Evolutionary conservation across 2,329 filamentous ascomycete genomes (phyloP).

Genomic region (Hypoxylon sp.): DNA sequence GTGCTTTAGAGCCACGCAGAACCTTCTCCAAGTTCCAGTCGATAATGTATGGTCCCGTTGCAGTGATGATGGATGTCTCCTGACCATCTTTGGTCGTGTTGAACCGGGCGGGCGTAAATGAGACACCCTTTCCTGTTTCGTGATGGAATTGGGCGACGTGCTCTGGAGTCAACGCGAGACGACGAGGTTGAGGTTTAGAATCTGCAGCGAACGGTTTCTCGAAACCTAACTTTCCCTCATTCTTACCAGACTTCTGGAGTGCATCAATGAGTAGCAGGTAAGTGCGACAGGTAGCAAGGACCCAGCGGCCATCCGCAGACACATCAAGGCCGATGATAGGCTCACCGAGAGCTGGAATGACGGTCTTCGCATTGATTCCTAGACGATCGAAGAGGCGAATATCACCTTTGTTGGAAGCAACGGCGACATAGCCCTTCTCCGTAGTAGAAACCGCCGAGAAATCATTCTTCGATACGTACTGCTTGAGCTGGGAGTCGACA

Average conservation of each 20-base stretch:
- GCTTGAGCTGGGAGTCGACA: conserved; percentile 92
- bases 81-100: conserved; percentile 85
- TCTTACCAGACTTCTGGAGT: conserved; percentile 92
- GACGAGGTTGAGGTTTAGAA: conserved; percentile 91
- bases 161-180: conserved; percentile 87
- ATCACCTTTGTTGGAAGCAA: conserved; percentile 97
- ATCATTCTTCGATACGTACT: conserved; percentile 96
- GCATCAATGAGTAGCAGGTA: conserved; percentile 96
- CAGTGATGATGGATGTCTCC: conserved; percentile 96
- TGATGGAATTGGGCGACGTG: conserved; percentile 98
- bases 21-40: conserved; percentile 97
- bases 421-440: conserved; percentile 95
- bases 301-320: conserved; percentile 95
- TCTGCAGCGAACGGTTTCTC: conserved; percentile 94
- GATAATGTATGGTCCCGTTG: conserved; percentile 95
- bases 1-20: conserved; percentile 82
- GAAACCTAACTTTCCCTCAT: conserved; percentile 97
- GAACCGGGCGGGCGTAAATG: conserved; percentile 93
- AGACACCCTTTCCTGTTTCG: conserved; percentile 88
- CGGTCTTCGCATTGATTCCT: conserved; percentile 97
- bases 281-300: conserved; percentile 92
- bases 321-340: conserved; percentile 95
- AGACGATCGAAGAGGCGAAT: conserved; percentile 96
- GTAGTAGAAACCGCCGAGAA: conserved; percentile 96
- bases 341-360: conserved; percentile 94